Percentiles rank a stretch among this genome's conserved stretches.
phyloP scores from a whole-genome alignment of 108 stramenopile genomes.

The Cyclostephanos tholiformis region DNA sequence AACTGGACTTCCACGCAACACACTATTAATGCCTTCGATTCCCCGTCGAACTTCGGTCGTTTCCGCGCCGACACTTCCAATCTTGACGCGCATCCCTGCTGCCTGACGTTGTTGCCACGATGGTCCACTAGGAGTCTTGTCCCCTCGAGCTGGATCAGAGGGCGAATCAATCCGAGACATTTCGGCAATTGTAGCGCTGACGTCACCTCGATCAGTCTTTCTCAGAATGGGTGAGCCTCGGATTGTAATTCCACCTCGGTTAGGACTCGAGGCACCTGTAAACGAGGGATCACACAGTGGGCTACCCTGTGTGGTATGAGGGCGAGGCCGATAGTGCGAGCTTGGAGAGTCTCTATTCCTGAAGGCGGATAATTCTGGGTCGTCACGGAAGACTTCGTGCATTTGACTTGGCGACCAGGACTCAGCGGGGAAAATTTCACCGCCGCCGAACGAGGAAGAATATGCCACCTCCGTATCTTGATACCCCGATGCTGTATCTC shows the following conservation, averaged over 20 bases:
- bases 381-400: constrained; percentile 36
- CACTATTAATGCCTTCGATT: constrained; percentile 41
- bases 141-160: background rate
- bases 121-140: background rate
- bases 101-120: constrained; percentile 29
- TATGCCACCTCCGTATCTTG: background rate
- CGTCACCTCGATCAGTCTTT: constrained; percentile 14
- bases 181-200: background rate
- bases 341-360: background rate
- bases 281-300: constrained; percentile 2
- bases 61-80: constrained; percentile 27
- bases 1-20: constrained; percentile 47
- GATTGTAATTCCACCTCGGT: constrained; percentile 30
- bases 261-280: constrained; percentile 19
- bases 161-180: background rate
- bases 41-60: constrained; percentile 15
- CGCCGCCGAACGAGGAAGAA: constrained; percentile 2
- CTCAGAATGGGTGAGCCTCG: constrained; percentile 42
- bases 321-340: constrained; percentile 3
- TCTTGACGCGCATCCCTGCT: constrained; percentile 27
- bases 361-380: constrained; percentile 12
- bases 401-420: constrained; percentile 23
- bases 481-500: background rate
- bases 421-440: background rate
- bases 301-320: constrained; percentile 1